phyloP scores from a whole-genome alignment of 768 basidiomycete genomes.

The Suillus hirtellus region DNA sequence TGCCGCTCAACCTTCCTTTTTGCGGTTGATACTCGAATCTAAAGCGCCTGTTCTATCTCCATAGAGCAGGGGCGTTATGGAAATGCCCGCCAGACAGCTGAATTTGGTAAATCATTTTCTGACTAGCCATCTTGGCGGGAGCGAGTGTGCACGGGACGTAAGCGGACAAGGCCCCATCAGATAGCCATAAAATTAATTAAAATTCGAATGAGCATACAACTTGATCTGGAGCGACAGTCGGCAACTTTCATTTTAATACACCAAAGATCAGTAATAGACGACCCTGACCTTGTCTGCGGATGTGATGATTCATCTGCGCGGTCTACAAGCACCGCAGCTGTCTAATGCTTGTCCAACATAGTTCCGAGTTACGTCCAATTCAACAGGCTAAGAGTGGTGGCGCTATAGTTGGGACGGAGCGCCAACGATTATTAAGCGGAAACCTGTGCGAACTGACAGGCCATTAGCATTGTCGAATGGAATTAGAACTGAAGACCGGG shows the following conservation, averaged over 20 bases:
- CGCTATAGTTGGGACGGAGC: slow-evolving; percentile 6
- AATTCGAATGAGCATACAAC: slow-evolving; percentile 19
- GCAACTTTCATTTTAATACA: slow-evolving; percentile 7
- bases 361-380: background rate
- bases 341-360: background rate
- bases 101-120: slow-evolving; percentile 16
- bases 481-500: background rate
- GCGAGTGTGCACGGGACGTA: slow-evolving; percentile 33
- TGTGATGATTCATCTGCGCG: background rate
- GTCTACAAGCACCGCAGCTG: background rate
- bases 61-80: slow-evolving; percentile 20
- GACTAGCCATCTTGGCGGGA: slow-evolving; percentile 29
- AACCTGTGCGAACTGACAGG: background rate
- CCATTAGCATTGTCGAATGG: background rate
- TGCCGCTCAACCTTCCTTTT: slow-evolving; percentile 30
- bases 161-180: slow-evolving; percentile 29
- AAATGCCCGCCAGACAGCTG: slow-evolving; percentile 23
- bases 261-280: slow-evolving; percentile 5
- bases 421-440: slow-evolving; percentile 4
- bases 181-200: slow-evolving; percentile 21
- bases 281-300: background rate
- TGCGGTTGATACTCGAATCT: slow-evolving; percentile 23
- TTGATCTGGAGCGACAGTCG: background rate
- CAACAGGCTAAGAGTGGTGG: background rate
- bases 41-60: slow-evolving; percentile 20